Conservation (phyloP, 2,329 filamentous ascomycete genomes). For the Lecanoromycetidae sp. region DNA sequence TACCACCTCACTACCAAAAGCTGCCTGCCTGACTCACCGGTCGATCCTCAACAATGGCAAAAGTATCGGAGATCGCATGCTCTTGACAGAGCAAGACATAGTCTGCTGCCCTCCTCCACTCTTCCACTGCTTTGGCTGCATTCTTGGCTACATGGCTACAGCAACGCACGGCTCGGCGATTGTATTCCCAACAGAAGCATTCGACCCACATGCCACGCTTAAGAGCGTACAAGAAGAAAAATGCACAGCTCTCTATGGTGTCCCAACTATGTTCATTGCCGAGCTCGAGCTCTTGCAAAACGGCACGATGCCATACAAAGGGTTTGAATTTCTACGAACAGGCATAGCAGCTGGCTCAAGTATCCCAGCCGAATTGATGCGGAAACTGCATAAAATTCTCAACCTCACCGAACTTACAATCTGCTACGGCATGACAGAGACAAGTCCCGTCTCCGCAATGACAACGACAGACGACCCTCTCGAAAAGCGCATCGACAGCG, state of each 20-base stretch:
- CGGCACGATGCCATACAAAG: constrained; percentile 35
- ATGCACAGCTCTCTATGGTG: constrained; percentile 67
- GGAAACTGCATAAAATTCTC: constrained; percentile 56
- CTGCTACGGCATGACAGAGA: constrained; percentile 96
- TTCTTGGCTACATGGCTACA: constrained; percentile 92
- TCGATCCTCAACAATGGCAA: constrained; percentile 88
- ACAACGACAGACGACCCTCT: constrained; percentile 65
- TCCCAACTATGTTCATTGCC: constrained; percentile 89
- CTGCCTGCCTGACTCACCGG: constrained; percentile 73
- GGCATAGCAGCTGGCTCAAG: constrained; percentile 81
- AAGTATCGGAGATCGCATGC: constrained; percentile 76
- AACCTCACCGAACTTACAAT: constrained; percentile 78
- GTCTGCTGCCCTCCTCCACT: constrained; percentile 51
- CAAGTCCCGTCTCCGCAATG: constrained; percentile 60
- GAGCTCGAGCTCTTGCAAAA: constrained; percentile 64
- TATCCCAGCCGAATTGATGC: constrained; percentile 75
- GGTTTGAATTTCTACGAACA: constrained; percentile 60
- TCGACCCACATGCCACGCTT: constrained; percentile 65
- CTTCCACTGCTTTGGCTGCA: constrained; percentile 69
- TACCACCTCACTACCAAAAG: constrained; percentile 85
- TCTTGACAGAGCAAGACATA: constrained; percentile 58
- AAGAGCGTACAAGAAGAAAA: constrained; percentile 49
- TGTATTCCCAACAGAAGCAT: constrained; percentile 75
- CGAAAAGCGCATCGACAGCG: constrained; percentile 58
- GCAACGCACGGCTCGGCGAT: constrained; percentile 70